phyloP scores from a whole-genome alignment of 306 rosid species.

The Acacia acuminata region DNA sequence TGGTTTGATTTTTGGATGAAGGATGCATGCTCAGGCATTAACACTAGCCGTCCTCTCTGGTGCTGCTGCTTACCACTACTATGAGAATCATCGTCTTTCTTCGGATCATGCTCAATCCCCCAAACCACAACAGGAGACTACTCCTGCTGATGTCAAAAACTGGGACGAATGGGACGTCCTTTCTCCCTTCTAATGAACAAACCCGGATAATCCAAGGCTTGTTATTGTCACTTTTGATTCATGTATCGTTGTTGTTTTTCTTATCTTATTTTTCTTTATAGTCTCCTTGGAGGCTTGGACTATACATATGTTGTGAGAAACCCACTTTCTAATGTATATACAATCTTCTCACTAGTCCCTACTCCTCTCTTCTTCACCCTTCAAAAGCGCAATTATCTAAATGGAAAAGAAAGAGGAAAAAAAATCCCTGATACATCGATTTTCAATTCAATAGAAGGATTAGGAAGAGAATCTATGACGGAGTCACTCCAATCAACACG shows the following conservation, averaged over 20 bases:
- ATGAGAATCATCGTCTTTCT: constrained; percentile 35
- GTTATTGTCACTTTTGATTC: not conserved
- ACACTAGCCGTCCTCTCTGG: constrained; percentile 72
- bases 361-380: not conserved
- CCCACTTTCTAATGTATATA: not conserved
- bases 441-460: not conserved
- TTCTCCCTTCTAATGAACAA: constrained; percentile 13
- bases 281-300: not conserved
- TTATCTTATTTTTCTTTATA: too few species aligned
- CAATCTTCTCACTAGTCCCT: not conserved
- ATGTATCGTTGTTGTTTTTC: not conserved
- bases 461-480: not conserved
- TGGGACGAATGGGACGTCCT: constrained; percentile 11
- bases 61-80: constrained; percentile 69
- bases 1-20: constrained; percentile 10
- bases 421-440: not conserved
- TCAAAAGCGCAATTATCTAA: not conserved
- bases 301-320: not conserved
- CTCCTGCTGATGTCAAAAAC: not conserved
- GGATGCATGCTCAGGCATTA: constrained; percentile 88
- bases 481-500: not conserved
- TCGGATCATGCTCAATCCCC: not conserved
- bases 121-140: not conserved
- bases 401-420: not conserved
- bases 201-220: not conserved